phyloP scores from a whole-genome alignment of 2,329 filamentous ascomycete genomes.

The Scytalidium lignicola region DNA sequence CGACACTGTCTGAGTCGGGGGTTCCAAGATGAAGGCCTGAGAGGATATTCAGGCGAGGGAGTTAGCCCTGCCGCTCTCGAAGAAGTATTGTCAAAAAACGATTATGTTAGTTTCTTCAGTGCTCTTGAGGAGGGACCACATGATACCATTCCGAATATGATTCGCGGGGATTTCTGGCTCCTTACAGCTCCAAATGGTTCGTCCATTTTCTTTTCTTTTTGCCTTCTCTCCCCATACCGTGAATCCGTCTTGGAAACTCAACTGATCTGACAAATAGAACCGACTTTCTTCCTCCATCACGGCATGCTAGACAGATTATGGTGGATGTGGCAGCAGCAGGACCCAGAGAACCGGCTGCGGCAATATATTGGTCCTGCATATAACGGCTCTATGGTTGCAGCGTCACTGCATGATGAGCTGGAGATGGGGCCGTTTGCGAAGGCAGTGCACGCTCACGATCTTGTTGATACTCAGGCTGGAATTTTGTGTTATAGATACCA shows the following conservation, averaged over 20 bases:
- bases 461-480: constrained; percentile 19
- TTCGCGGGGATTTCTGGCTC: constrained; percentile 24
- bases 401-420: constrained; percentile 15
- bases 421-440: constrained; percentile 15
- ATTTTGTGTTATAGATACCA: constrained; percentile 23
- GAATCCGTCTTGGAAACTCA: constrained; percentile 14
- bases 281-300: constrained; percentile 41
- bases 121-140: constrained; percentile 25
- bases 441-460: constrained; percentile 12
- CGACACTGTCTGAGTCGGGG: constrained; percentile 24
- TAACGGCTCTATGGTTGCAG: constrained; percentile 3
- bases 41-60: constrained; percentile 1
- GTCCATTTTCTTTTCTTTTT: background rate
- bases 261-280: constrained; percentile 32
- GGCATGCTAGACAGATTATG: constrained; percentile 40
- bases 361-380: constrained; percentile 13
- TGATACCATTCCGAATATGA: constrained; percentile 20
- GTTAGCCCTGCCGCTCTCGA: constrained; percentile 11
- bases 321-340: constrained; percentile 43
- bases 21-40: constrained; percentile 13
- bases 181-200: constrained; percentile 24
- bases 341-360: constrained; percentile 27
- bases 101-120: constrained; percentile 15
- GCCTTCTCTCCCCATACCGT: constrained; percentile 13
- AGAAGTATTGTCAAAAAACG: constrained; percentile 4